A percentile compares a stretch with the other conserved stretches of the same genome.
Evolutionary conservation across 345 rosid species (phyloP).

Genomic region (Acer yangbiense): DNA sequence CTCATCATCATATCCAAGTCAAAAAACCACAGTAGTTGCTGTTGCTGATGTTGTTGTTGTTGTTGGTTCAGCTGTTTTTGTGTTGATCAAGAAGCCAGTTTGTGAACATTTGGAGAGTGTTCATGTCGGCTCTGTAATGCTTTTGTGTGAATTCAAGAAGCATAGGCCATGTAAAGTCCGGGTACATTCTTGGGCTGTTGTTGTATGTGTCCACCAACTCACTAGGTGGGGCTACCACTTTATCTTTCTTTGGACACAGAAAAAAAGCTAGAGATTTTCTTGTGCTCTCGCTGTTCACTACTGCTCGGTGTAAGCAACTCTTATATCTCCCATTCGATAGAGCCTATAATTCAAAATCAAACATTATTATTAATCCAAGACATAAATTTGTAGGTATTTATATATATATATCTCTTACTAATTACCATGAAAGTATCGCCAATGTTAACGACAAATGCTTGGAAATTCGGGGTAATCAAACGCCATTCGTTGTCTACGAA

Average conservation of each 20-base stretch:
- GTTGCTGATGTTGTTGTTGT: no score
- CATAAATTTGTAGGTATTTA: no score
- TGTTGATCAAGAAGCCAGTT: slow-evolving; percentile 57
- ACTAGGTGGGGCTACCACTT: slow-evolving; percentile 73
- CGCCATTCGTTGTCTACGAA: slow-evolving; percentile 86
- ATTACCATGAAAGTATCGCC: slow-evolving; percentile 98
- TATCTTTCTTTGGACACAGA: slow-evolving; percentile 78
- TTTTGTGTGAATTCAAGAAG: slow-evolving; percentile 83
- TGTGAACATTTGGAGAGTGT: slow-evolving; percentile 66
- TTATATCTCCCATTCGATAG: slow-evolving; percentile 82
- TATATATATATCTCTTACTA: no score
- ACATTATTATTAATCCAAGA: no score
- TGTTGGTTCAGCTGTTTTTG: slow-evolving; percentile 32
- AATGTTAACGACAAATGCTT: slow-evolving; percentile 89
- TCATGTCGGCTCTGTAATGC: slow-evolving; percentile 91
- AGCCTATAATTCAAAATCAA: slow-evolving; percentile 46
- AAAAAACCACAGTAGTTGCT: no score
- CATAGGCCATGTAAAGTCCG: slow-evolving; percentile 88
- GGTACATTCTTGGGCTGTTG: slow-evolving; percentile 59
- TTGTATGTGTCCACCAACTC: slow-evolving; percentile 52
- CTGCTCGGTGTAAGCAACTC: slow-evolving; percentile 95
- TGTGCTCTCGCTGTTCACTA: slow-evolving; percentile 73
- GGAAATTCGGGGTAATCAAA: slow-evolving; percentile 63
- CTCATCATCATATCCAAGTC: no score
- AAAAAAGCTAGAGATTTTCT: slow-evolving; percentile 98